These are phyloP conservation scores for Suillus brevipes DNA, from an alignment of 768 basidiomycete species.

Conservation along the genomic window DNA sequence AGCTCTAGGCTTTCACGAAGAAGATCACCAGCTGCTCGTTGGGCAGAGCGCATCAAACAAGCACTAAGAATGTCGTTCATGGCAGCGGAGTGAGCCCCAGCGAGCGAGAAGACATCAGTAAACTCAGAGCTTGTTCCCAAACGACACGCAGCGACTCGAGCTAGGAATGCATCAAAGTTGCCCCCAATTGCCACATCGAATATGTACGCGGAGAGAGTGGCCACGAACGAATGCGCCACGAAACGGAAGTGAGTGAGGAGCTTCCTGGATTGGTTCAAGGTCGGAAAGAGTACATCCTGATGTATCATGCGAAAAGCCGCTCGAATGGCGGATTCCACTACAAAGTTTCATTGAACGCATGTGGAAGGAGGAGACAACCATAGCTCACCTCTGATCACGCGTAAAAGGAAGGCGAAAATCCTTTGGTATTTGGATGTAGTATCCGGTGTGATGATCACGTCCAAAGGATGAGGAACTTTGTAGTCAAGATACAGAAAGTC, in stretches of 20 bases:
- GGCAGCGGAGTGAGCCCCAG: conserved; percentile 62
- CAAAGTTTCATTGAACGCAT: conserved; percentile 7
- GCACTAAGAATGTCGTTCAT: conserved; percentile 77
- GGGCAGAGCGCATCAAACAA: conserved; percentile 69
- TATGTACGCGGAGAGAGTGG: conserved; percentile 66
- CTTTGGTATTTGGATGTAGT: conserved; percentile 85
- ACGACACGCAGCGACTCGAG: conserved; percentile 34
- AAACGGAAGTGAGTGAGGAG: conserved; percentile 72
- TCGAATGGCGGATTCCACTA: conserved; percentile 68
- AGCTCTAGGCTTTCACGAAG: conserved; percentile 63
- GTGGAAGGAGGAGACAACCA: not conserved
- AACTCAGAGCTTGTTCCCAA: conserved; percentile 35
- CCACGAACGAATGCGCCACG: conserved; percentile 68
- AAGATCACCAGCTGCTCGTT: conserved; percentile 63
- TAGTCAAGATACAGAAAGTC: conserved; percentile 92
- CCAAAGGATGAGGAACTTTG: conserved; percentile 78
- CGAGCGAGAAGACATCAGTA: conserved; percentile 73
- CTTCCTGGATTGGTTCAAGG: conserved; percentile 50
- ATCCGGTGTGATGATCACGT: conserved; percentile 66
- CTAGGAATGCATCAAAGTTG: conserved; percentile 72
- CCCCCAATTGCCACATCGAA: conserved; percentile 81
- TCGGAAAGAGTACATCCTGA: conserved; percentile 55
- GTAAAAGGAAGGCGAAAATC: conserved; percentile 76
- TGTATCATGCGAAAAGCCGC: conserved; percentile 67
- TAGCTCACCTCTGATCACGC: conserved; percentile 70